These are phyloP conservation scores for Podospora conica DNA, from an alignment of 495 filamentous ascomycete species.

Conservation along the genomic window DNA sequence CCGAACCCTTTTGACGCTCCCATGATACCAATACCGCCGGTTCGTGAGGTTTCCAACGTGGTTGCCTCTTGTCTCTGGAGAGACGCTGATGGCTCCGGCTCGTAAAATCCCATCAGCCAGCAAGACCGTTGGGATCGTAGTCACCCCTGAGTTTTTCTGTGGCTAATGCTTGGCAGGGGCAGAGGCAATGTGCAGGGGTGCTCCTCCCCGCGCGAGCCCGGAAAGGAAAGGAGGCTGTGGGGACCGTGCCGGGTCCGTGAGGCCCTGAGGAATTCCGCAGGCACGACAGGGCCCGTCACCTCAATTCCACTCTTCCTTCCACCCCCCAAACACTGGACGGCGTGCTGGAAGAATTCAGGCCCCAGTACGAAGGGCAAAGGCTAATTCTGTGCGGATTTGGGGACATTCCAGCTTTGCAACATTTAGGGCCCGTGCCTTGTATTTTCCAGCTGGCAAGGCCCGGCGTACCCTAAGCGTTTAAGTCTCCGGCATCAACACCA, in stretches of 20 bases:
- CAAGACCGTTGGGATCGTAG: not conserved
- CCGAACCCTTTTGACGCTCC: not conserved
- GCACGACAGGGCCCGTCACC: not conserved
- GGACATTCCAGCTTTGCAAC: no score
- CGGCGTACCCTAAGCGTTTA: no score
- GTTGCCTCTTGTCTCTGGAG: not conserved
- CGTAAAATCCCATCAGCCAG: conserved; percentile 1
- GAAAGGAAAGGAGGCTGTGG: conserved; percentile 8
- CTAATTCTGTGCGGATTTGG: no score
- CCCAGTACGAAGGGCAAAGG: no score
- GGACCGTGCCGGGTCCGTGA: not conserved
- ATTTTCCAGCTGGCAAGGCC: no score
- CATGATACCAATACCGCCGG: not conserved
- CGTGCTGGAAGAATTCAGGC: conserved; percentile 1
- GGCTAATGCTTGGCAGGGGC: conserved; percentile 11
- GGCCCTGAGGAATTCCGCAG: not conserved
- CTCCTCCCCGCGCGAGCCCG: not conserved
- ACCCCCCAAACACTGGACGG: not conserved
- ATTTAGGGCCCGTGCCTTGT: not conserved
- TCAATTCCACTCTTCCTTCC: conserved; percentile 2
- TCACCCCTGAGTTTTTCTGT: conserved; percentile 1
- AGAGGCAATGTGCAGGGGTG: conserved; percentile 7
- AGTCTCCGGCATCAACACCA: no score
- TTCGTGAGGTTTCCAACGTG: not conserved
- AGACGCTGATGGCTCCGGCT: not conserved